Base-by-base conservation (phyloP, 2,329 filamentous ascomycete genomes). In the Calonectria pauciramosa region DNA sequence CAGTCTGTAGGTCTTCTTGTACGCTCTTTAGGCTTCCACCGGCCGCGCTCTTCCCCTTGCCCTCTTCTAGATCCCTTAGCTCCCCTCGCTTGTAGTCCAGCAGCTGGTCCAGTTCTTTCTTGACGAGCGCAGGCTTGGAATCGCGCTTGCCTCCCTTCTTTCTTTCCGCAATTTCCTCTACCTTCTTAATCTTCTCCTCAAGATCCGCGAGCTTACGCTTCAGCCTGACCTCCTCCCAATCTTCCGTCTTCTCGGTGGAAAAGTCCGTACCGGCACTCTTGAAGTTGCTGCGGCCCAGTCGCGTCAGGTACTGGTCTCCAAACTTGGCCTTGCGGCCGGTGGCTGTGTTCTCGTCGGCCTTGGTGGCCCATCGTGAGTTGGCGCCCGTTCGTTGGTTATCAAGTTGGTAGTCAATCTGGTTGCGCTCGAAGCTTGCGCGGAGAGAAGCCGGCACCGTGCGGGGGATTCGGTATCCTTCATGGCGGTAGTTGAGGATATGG, bases 301-400 rank as follows among this genome's bases (percentile, higher is more conserved):
- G 93, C 75, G 95, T 97, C 72, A 99, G 91, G 86, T 99, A 99
- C 77, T 98, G 95, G 85, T 99, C 97, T 78, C 97, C 97, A 83
- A 99, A 99, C 87, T 98, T 98, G 80, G 96, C 94, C 87, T 99
- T 99, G 82, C 95, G 94, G 72, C 96, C 96, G 0, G 95, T 97
- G 44, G 91, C 87, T 0, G 96, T 98, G 78, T 91, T 91, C 67
- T 97, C 95, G 82, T 96, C 94, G 63, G 93, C 91, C 76, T 94
- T 92, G 75, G 92, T 91, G 3, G 94, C 95, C 94, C 96, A 98
- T 81, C 94, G 92, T 75, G 94, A 94, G 49, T 91, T 92, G 2
- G 88, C 87, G n/a, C 88, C 86, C 41, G 90, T 89, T 71, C 90
- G 89, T 76, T 94, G 91, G 81, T 94, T 94, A 84, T 97, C 95